Evolutionary conservation across 139 green algal genomes (phyloP).

Genomic region (Chlamydomonas eustigma): DNA sequence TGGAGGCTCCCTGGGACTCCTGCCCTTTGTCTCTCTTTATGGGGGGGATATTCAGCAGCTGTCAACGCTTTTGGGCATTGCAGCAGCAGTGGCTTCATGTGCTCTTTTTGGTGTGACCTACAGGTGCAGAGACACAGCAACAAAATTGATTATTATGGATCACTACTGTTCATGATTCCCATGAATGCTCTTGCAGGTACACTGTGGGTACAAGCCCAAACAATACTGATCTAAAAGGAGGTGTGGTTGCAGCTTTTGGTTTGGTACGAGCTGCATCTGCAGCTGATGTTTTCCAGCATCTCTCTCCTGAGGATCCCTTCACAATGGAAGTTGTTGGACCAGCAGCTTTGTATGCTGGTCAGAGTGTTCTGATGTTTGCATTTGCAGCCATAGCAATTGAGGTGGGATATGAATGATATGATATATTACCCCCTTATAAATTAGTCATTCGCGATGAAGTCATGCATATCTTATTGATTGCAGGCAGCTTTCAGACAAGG

Average conservation of each 20-base stretch:
- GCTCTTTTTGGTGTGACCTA: conserved; percentile 64
- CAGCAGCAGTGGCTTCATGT: conserved; percentile 19
- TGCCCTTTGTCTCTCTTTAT: conserved; percentile 41
- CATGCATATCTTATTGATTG: too few species aligned
- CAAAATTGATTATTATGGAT: too few species aligned
- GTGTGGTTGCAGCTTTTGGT: conserved; percentile 59
- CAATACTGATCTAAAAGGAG: conserved; percentile 49
- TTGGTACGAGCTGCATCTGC: conserved; percentile 46
- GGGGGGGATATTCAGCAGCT: neutral
- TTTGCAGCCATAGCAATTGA: conserved; percentile 62
- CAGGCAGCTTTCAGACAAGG: too few species aligned
- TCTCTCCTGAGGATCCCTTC: conserved; percentile 13
- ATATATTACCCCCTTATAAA: too few species aligned
- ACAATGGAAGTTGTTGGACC: conserved; percentile 33
- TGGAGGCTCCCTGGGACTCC: conserved; percentile 31
- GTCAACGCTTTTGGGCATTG: conserved; percentile 14
- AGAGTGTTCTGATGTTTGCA: conserved; percentile 60
- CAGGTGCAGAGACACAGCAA: conserved; percentile 37
- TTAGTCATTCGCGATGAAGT: too few species aligned
- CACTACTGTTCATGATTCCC: neutral
- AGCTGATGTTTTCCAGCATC: conserved; percentile 26
- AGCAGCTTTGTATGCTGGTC: conserved; percentile 40
- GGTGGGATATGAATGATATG: conserved; percentile 17
- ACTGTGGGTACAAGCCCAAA: conserved; percentile 34
- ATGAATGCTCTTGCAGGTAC: conserved; percentile 28